These are phyloP conservation scores for Spathaspora sp. DNA, from an alignment of 1,139 yeast genomes.

Conservation along the genomic window DNA sequence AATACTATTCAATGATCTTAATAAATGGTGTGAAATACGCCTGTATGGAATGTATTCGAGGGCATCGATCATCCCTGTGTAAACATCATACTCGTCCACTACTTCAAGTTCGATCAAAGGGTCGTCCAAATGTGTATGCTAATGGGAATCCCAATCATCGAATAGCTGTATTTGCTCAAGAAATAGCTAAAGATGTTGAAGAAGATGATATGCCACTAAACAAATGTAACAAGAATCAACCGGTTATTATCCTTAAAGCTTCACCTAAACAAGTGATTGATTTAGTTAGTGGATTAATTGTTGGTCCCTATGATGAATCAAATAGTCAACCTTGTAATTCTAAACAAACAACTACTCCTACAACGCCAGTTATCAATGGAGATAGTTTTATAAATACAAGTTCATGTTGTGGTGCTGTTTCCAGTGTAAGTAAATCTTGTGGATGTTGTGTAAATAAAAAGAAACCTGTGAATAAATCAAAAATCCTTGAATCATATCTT, in stretches of 20 bases:
- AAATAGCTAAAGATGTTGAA: constrained; percentile 22
- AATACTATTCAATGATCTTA: constrained; percentile 87
- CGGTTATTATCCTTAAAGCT: constrained; percentile 43
- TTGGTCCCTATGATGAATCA: constrained; percentile 39
- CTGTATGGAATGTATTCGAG: constrained; percentile 88
- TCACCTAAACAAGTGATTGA: constrained; percentile 53
- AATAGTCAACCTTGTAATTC: constrained; percentile 12
- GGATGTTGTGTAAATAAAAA: constrained; percentile 25
- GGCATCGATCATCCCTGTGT: constrained; percentile 88
- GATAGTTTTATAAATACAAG: constrained; percentile 38
- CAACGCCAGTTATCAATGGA: constrained; percentile 27
- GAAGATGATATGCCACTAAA: constrained; percentile 9
- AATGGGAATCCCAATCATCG: constrained; percentile 50
- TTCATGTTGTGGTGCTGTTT: constrained; percentile 25
- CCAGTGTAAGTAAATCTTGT: constrained; percentile 17
- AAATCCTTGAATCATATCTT: constrained; percentile 37
- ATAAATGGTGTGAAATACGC: constrained; percentile 85
- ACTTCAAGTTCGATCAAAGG: constrained; percentile 84
- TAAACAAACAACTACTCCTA: constrained; percentile 14
- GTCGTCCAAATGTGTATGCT: constrained; percentile 65
- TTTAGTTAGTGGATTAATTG: constrained; percentile 42
- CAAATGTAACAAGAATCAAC: constrained; percentile 15
- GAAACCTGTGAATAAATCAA: constrained; percentile 30
- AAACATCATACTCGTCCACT: constrained; percentile 77
- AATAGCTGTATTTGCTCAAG: constrained; percentile 59